Conservation (phyloP, 1,284 basidiomycete species). For the Malassezia brasiliensis region DNA sequence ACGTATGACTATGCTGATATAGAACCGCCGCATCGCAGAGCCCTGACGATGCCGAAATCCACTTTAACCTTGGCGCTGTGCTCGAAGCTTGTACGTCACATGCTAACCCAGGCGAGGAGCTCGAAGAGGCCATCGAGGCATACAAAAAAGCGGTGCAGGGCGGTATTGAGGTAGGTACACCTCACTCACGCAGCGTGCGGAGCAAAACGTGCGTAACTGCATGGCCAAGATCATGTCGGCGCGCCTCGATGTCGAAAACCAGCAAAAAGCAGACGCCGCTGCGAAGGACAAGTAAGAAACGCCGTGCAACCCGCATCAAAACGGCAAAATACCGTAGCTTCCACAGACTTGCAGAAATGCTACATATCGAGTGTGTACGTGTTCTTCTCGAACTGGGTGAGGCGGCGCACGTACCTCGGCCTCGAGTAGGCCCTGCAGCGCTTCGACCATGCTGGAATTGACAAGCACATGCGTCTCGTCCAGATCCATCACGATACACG, state of each 20-base stretch:
- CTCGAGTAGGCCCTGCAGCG: slow-evolving; percentile 63
- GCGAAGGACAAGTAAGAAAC: background rate
- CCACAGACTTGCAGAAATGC: background rate
- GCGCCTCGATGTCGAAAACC: slow-evolving; percentile 14
- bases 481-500: slow-evolving; percentile 74
- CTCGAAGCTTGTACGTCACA: slow-evolving; percentile 64
- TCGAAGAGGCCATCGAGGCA: slow-evolving; percentile 69
- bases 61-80: slow-evolving; percentile 84
- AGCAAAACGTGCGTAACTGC: slow-evolving; percentile 77
- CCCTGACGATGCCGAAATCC: slow-evolving; percentile 86
- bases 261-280: slow-evolving; percentile 5
- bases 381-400: slow-evolving; percentile 37
- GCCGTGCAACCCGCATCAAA: background rate
- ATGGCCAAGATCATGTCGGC: slow-evolving; percentile 51
- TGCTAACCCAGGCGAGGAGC: slow-evolving; percentile 52
- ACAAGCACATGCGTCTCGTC: slow-evolving; percentile 76
- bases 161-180: slow-evolving; percentile 57
- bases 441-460: slow-evolving; percentile 67
- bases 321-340: background rate
- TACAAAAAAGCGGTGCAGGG: slow-evolving; percentile 67
- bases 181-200: slow-evolving; percentile 52
- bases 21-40: slow-evolving; percentile 75
- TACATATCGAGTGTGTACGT: slow-evolving; percentile 34
- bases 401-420: slow-evolving; percentile 56
- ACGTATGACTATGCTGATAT: slow-evolving; percentile 48